A percentile compares a stretch with the other conserved stretches of the same genome.
Conservation (phyloP, 2,329 filamentous ascomycete species). For the Davidsoniella australis region DNA sequence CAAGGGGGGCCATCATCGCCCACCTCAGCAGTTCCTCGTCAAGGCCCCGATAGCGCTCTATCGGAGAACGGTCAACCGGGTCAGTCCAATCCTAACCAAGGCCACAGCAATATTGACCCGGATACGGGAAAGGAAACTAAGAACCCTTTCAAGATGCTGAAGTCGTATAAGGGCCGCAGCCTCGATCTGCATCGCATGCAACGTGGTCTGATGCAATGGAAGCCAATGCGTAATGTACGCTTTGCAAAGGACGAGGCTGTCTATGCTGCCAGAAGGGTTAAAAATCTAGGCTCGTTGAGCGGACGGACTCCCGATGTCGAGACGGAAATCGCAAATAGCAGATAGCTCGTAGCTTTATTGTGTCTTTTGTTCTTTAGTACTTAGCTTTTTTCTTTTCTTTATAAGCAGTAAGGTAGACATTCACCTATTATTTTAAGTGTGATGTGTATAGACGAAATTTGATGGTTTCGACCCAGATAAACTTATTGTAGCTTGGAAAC, state of each 20-base stretch:
- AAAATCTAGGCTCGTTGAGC: conserved; percentile 57
- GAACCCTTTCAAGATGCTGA: conserved; percentile 39
- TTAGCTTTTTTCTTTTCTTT: not conserved
- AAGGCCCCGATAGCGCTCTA: not conserved
- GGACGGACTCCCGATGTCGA: conserved; percentile 80
- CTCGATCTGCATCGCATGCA: conserved; percentile 71
- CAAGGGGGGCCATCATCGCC: not conserved
- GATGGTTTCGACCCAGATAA: not conserved
- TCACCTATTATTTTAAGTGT: not conserved
- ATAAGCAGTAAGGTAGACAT: not conserved
- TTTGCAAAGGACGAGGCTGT: conserved; percentile 82
- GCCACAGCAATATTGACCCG: conserved; percentile 17
- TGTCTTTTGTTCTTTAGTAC: not conserved
- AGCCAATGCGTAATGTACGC: conserved; percentile 64
- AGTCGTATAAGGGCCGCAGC: conserved; percentile 49
- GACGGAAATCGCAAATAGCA: conserved; percentile 35
- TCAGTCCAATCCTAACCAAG: conserved; percentile 17
- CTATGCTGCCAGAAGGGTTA: conserved; percentile 58
- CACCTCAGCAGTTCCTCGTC: not conserved
- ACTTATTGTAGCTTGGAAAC: not conserved
- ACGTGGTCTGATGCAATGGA: conserved; percentile 88
- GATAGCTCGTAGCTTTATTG: not conserved
- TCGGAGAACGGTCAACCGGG: conserved; percentile 28
- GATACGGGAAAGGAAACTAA: conserved; percentile 23
- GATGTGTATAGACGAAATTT: no score